Percentiles rank a stretch among this genome's conserved stretches.
phyloP scores from a whole-genome alignment of 2,329 filamentous ascomycete genomes.

The Stylonectria norvegica region DNA sequence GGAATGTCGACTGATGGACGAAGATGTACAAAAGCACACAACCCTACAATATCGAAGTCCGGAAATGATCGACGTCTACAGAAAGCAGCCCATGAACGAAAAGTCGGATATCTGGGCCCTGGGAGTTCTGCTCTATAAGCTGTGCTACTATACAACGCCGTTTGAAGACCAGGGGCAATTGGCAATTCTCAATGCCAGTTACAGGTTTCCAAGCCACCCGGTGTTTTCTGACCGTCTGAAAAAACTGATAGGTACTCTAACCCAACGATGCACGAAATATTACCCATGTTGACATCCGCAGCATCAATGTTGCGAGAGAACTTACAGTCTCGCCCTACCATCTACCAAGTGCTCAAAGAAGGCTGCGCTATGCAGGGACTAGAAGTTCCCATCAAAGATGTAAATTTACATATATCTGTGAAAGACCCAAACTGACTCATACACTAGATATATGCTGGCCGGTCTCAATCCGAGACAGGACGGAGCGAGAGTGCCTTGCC shows the following conservation, averaged over 20 bases:
- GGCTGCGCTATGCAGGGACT: slow-evolving; percentile 85
- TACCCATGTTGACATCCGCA: slow-evolving; percentile 38
- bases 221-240: slow-evolving; percentile 87
- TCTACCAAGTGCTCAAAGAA: slow-evolving; percentile 88
- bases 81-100: slow-evolving; percentile 94
- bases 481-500: slow-evolving; percentile 49
- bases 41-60: slow-evolving; percentile 96
- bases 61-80: slow-evolving; percentile 98
- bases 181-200: slow-evolving; percentile 93
- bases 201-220: slow-evolving; percentile 85
- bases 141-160: slow-evolving; percentile 98
- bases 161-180: slow-evolving; percentile 98
- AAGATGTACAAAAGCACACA: slow-evolving; percentile 95
- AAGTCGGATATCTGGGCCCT: slow-evolving; percentile 99
- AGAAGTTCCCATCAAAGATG: slow-evolving; percentile 83
- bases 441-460: slow-evolving; percentile 65
- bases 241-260: slow-evolving; percentile 70
- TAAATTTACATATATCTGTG: slow-evolving; percentile 41
- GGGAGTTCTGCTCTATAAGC: slow-evolving; percentile 91
- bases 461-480: slow-evolving; percentile 61
- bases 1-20: slow-evolving; percentile 89
- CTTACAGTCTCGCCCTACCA: slow-evolving; percentile 76
- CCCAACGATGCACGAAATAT: background rate
- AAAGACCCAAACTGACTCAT: slow-evolving; percentile 8
- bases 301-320: slow-evolving; percentile 88